Percentiles rank a stretch among this genome's conserved stretches.
Conservation (phyloP, 768 basidiomycete genomes). For the Auricularia sp. region DNA sequence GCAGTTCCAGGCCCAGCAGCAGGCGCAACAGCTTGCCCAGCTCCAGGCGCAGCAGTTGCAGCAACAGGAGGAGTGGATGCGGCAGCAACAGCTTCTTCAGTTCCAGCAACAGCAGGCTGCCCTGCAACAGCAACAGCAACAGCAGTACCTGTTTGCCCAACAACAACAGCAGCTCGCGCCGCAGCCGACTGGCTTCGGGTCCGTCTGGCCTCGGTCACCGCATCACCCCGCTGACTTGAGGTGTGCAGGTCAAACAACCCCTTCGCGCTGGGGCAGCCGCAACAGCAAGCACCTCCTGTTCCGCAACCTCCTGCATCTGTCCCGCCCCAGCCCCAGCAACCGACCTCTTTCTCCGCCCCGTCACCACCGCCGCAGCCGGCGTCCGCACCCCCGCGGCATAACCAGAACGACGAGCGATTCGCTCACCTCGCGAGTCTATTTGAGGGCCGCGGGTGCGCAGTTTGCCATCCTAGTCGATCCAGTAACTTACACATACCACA, state of each 20-base stretch:
- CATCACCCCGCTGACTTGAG: conserved; percentile 16
- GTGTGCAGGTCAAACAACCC: conserved; percentile 82
- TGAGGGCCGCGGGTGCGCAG: conserved; percentile 43
- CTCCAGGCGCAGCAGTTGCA: conserved; percentile 31
- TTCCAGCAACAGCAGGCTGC: conserved; percentile 31
- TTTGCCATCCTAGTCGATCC: not conserved
- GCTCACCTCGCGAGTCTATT: conserved; percentile 69
- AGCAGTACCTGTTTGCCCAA: conserved; percentile 32
- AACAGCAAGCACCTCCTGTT: conserved; percentile 25
- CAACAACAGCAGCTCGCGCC: conserved; percentile 34
- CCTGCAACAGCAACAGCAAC: conserved; percentile 30
- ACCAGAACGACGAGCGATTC: conserved; percentile 53
- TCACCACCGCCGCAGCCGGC: conserved; percentile 3
- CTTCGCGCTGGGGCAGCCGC: conserved; percentile 48
- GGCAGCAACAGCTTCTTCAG: conserved; percentile 44
- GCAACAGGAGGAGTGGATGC: conserved; percentile 70
- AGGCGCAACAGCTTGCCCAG: conserved; percentile 32
- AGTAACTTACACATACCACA: not conserved
- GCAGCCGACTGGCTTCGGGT: conserved; percentile 71
- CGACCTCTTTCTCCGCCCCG: not conserved
- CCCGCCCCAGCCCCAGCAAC: conserved; percentile 20
- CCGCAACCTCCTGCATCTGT: conserved; percentile 28
- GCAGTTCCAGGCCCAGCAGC: conserved; percentile 35
- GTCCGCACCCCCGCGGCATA: conserved; percentile 27
- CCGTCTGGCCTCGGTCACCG: conserved; percentile 21